Conservation (phyloP, 2,329 filamentous ascomycete genomes). For the Scedosporium aurantiacum region DNA sequence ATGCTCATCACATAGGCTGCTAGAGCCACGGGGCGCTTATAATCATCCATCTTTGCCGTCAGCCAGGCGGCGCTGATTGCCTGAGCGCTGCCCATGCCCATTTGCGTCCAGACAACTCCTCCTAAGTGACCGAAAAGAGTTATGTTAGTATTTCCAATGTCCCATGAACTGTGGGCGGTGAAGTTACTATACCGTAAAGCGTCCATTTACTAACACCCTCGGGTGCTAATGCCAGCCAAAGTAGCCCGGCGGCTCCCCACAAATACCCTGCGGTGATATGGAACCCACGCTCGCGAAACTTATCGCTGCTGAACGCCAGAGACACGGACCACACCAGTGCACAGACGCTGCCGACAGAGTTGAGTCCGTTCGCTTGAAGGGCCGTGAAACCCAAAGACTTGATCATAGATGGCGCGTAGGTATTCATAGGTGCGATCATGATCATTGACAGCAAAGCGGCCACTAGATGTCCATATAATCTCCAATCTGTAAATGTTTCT, state of each 20-base stretch:
- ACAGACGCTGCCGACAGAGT: slow-evolving; percentile 17
- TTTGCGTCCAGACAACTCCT: slow-evolving; percentile 19
- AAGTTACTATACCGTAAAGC: slow-evolving; percentile 13
- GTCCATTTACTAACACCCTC: slow-evolving; percentile 14
- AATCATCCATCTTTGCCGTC: slow-evolving; percentile 17
- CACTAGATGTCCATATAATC: slow-evolving; percentile 17
- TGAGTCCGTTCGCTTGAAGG: slow-evolving; percentile 18
- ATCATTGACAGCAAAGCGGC: slow-evolving; percentile 18
- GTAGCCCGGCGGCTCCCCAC: slow-evolving; percentile 15
- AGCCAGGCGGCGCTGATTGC: slow-evolving; percentile 21
- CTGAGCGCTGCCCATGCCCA: slow-evolving; percentile 20
- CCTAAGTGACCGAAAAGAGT: slow-evolving; percentile 9
- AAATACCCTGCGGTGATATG: slow-evolving; percentile 18
- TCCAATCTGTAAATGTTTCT: slow-evolving; percentile 18
- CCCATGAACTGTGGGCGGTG: not conserved
- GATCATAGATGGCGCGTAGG: slow-evolving; percentile 19
- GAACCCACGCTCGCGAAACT: slow-evolving; percentile 16
- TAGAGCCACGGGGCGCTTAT: slow-evolving; percentile 17
- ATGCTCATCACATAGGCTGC: slow-evolving; percentile 21
- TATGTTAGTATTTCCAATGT: not conserved
- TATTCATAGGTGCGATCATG: slow-evolving; percentile 21
- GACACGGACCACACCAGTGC: slow-evolving; percentile 16
- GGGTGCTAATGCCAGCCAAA: slow-evolving; percentile 18
- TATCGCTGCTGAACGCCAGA: slow-evolving; percentile 18
- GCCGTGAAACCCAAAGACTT: slow-evolving; percentile 17